These are phyloP conservation scores for Eucalyptus marginata DNA, from an alignment of 345 rosid genomes.

Conservation along the genomic window DNA sequence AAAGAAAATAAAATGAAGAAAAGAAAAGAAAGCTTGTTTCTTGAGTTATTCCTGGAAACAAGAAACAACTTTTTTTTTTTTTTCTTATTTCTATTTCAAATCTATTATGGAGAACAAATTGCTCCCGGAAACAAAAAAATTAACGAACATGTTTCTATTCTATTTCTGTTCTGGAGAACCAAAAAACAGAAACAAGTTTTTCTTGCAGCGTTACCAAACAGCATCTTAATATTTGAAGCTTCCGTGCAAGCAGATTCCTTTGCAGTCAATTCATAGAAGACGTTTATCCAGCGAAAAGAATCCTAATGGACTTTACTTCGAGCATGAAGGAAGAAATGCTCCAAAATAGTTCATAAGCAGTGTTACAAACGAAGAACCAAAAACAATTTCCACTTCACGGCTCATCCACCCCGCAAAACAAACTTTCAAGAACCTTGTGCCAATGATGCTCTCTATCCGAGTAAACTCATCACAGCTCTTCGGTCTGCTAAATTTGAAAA, in stretches of 20 bases:
- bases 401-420: not conserved
- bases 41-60: fast-evolving
- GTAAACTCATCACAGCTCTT: not conserved
- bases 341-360: not conserved
- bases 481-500: not conserved
- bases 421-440: not conserved
- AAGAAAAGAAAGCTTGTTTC: too few relatives aligned
- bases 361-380: not conserved
- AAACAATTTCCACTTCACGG: not conserved
- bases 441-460: not conserved
- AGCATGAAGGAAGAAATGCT: not conserved
- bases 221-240: not conserved
- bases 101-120: too few relatives aligned
- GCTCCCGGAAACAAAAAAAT: too few relatives aligned
- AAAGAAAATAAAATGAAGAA: too few relatives aligned
- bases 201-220: too few relatives aligned
- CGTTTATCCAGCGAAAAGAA: not conserved
- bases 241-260: not conserved
- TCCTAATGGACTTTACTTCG: not conserved
- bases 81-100: too few relatives aligned
- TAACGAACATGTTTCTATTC: too few relatives aligned
- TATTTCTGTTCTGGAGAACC: too few relatives aligned
- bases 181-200: too few relatives aligned
- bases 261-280: not conserved
- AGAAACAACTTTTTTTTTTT: too few relatives aligned